Percentiles rank a stretch among this genome's conserved stretches.
phyloP scores from a whole-genome alignment of 176 grass and related monocot species.

The Cymbopogon citratus region DNA sequence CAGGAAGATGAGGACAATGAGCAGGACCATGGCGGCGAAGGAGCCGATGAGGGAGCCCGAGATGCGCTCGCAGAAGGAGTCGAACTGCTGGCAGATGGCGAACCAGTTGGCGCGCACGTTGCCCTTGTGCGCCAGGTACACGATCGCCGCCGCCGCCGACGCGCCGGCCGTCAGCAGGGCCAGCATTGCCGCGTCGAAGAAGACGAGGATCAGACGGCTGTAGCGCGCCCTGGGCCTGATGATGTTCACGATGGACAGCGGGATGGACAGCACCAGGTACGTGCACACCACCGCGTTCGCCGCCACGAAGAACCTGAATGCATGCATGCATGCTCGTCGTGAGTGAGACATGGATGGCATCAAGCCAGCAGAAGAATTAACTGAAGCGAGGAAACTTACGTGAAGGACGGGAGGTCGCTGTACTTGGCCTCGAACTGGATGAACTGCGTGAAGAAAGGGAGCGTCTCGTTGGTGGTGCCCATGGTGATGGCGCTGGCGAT shows the following conservation, averaged over 20 bases:
- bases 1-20: too few species aligned
- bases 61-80: too few species aligned
- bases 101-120: too few species aligned
- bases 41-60: too few species aligned
- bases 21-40: too few species aligned
- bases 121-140: too few species aligned
- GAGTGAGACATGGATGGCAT: background rate
- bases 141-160: too few species aligned
- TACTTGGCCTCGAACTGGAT: constrained; percentile 65
- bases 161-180: too few species aligned
- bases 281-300: constrained; percentile 59
- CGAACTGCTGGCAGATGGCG: too few species aligned
- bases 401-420: constrained; percentile 62
- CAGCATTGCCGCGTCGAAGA: constrained; percentile 38
- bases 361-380: too few species aligned
- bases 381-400: background rate
- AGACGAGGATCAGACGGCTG: constrained; percentile 43
- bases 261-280: constrained; percentile 57
- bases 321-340: background rate
- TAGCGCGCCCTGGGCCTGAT: constrained; percentile 41
- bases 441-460: constrained; percentile 71
- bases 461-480: constrained; percentile 68
- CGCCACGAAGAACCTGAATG: constrained; percentile 54
- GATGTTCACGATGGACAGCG: constrained; percentile 51
- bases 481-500: constrained; percentile 70